These are phyloP conservation scores for Catenaria anguillulae DNA, from an alignment of 371 early-diverging fungal species.

Conservation along the genomic window DNA sequence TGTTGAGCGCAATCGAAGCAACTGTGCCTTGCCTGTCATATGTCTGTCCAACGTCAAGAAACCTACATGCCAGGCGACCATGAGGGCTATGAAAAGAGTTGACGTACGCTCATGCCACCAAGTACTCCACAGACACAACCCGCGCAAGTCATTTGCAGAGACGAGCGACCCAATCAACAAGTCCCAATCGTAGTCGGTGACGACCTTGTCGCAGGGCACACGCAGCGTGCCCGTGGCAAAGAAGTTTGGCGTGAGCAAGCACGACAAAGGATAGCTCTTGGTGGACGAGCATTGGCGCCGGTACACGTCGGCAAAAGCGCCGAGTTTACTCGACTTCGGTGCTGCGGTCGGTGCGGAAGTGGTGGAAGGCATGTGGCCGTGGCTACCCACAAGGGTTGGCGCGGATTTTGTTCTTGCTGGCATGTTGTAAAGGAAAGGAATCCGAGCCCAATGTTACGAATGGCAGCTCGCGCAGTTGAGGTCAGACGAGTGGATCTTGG, in stretches of 20 bases:
- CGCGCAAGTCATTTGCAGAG: neutral
- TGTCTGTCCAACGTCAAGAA: neutral
- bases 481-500: too few relatives aligned
- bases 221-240: neutral
- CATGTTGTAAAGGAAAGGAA: too few relatives aligned
- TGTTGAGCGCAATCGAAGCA: neutral
- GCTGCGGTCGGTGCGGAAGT: too few relatives aligned
- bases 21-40: too few relatives aligned
- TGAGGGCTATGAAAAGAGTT: too few relatives aligned
- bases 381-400: too few relatives aligned
- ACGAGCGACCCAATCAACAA: neutral
- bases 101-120: neutral
- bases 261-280: conserved; percentile 1
- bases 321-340: neutral
- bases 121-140: neutral
- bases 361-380: too few relatives aligned
- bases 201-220: conserved; percentile 1
- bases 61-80: neutral
- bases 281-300: neutral
- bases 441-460: too few relatives aligned
- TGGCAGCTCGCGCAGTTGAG: too few relatives aligned
- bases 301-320: conserved; percentile 4
- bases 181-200: neutral
- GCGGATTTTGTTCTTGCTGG: too few relatives aligned
- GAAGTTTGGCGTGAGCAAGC: conserved; percentile 1